Evolutionary conservation across 768 basidiomycete species (phyloP), one percentile per base, ranked within the genome.

Genomic region (Mycena galericulata): DNA sequence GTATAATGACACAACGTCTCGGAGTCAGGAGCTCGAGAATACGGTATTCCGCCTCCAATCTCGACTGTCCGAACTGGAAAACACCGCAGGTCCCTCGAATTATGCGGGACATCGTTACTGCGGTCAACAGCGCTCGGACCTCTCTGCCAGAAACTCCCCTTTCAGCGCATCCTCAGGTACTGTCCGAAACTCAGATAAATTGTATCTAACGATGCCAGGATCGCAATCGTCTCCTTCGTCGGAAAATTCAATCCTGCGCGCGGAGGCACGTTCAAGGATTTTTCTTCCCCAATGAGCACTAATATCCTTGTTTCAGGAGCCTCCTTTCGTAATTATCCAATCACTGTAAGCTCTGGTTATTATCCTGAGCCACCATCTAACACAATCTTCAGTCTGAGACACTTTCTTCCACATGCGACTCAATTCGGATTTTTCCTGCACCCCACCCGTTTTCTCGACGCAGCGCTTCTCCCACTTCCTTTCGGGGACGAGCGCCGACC

Each of bases 1-100:
- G 73, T 86, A 85, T 62, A 79, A 78, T 0, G 84, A 84, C 55
- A 79, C 75, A 11, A 72, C 72, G 20, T 78, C 85, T 0, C 76
- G 75, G 7, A 84, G 78, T 0, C 71, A 84, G 54, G 72, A 77
- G 2, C 71, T 86, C 15, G 84, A 85, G 65, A 78, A 81, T 12
- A 73, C 82, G 0, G 69, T 86, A 14, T 65, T 74, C 0, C 77
- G 78, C n/a, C 72, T 86, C n/a, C 78, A 79, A 66, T 75, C 78
- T 15, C 79, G 85, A 22, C 73, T 86, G 0, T 72, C 69, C 22
- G 82, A 83, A 22, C 57, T 82, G 14, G 81, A 82, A 61, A 36
- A 61, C 29, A 15, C 10, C 2, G 27, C 56, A 0, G 53, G 61
- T 3, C 43, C 60, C 17, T 64, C 61, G 27, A 49, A 59, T 54